Evolutionary conservation across 139 green algal species (phyloP).

Genomic region (Chlorella sp.): DNA sequence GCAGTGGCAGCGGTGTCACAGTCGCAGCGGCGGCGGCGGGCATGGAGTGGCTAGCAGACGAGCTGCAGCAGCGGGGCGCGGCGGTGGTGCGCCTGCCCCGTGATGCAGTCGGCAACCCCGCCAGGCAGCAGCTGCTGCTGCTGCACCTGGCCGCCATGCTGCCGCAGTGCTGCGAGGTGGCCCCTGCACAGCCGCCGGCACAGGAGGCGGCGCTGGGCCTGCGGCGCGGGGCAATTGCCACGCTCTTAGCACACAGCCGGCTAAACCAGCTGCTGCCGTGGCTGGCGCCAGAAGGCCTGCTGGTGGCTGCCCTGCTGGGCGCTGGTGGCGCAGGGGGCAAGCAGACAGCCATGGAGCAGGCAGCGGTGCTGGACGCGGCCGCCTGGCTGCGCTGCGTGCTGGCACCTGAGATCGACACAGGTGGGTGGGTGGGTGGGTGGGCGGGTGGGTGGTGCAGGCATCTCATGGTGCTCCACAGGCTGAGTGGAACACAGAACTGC

Average conservation of each 20-base stretch:
- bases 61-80: constrained; percentile 20
- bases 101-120: neutral
- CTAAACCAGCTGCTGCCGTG: constrained; percentile 46
- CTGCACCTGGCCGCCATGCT: constrained; percentile 22
- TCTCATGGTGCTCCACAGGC: too few species aligned
- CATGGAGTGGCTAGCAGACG: constrained; percentile 15
- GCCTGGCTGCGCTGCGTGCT: constrained; percentile 50
- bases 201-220: constrained; percentile 4
- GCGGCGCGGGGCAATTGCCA: constrained; percentile 4
- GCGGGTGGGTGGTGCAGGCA: too few species aligned
- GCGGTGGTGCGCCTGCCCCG: constrained; percentile 10
- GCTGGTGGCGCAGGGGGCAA: neutral
- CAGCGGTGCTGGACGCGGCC: constrained; percentile 45
- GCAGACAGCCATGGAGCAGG: neutral
- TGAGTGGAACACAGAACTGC: too few species aligned
- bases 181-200: neutral
- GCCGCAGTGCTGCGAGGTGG: constrained; percentile 1
- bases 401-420: constrained; percentile 26
- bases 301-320: constrained; percentile 17
- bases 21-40: neutral
- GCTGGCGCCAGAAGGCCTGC: constrained; percentile 26
- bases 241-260: constrained; percentile 33
- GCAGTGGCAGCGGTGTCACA: neutral
- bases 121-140: constrained; percentile 11
- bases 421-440: neutral